Evolutionary conservation across 2,329 filamentous ascomycete genomes (phyloP).

Genomic region (Tolypocladium ovalisporum): DNA sequence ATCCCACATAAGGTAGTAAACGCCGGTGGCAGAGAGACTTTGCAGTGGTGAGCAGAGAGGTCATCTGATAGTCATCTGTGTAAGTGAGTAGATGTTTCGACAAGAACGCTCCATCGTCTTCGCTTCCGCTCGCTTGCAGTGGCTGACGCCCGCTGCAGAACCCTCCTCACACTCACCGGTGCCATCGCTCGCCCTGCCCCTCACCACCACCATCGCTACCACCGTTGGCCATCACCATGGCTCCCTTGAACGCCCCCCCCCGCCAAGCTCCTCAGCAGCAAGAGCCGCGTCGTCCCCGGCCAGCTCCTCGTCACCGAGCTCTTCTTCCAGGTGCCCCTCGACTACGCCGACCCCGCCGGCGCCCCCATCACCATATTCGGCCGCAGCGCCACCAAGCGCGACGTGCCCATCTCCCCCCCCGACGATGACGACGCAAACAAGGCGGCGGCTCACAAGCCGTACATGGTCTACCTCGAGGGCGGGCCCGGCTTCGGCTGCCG

Average conservation of each 20-base stretch:
- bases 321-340: conserved; percentile 77
- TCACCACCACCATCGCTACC: conserved; percentile 5
- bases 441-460: conserved; percentile 35
- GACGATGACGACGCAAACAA: conserved; percentile 11
- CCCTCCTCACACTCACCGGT: conserved; percentile 3
- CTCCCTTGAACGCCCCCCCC: conserved; percentile 17
- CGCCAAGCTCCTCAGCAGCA: conserved; percentile 29
- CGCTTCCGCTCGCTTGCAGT: background rate
- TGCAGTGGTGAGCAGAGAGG: background rate
- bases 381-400: conserved; percentile 57
- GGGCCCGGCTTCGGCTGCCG: conserved; percentile 73
- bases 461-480: conserved; percentile 69
- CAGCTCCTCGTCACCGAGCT: conserved; percentile 69
- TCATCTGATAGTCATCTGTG: background rate
- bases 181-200: background rate
- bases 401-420: conserved; percentile 44
- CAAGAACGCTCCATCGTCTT: background rate
- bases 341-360: conserved; percentile 53
- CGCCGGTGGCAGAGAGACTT: background rate
- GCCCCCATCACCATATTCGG: conserved; percentile 66
- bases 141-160: conserved; percentile 2
- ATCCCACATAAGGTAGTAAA: background rate
- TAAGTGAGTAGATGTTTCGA: background rate
- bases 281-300: conserved; percentile 39
- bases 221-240: conserved; percentile 1